Evolutionary conservation across 2,329 filamentous ascomycete species (phyloP).

Genomic region (Penicillium verrucosum): DNA sequence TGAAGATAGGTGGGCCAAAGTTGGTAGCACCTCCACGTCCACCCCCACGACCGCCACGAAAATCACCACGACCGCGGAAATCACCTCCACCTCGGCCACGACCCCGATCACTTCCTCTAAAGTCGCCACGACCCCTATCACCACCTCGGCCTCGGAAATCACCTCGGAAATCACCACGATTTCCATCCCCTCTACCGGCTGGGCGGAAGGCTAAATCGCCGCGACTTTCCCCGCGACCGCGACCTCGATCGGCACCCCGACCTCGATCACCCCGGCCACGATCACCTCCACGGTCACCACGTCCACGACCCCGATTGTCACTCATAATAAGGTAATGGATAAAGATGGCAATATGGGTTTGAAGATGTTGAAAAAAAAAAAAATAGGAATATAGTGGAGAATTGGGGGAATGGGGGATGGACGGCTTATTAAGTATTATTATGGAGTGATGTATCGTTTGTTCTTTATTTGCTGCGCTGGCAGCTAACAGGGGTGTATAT

Average conservation of each 20-base stretch:
- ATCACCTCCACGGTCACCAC: conserved; percentile 22
- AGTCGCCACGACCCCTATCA: conserved; percentile 14
- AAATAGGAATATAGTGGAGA: not conserved
- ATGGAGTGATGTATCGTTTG: not conserved
- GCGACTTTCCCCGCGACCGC: conserved; percentile 21
- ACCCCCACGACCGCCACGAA: conserved; percentile 11
- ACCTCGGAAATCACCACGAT: conserved; percentile 15
- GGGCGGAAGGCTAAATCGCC: conserved; percentile 21
- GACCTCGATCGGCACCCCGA: conserved; percentile 7
- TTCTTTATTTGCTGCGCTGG: not conserved
- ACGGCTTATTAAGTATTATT: not conserved
- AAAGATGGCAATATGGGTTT: not conserved
- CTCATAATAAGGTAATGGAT: not conserved
- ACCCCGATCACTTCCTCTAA: conserved; percentile 27
- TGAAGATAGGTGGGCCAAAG: conserved; percentile 27
- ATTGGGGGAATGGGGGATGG: not conserved
- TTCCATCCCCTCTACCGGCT: conserved; percentile 6
- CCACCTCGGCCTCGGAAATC: conserved; percentile 18
- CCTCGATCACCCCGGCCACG: conserved; percentile 17
- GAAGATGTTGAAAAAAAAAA: not conserved
- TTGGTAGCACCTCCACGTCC: conserved; percentile 17
- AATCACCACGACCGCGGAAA: conserved; percentile 28
- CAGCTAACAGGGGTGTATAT: not conserved
- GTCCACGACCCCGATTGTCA: conserved; percentile 12
- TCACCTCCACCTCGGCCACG: conserved; percentile 25